Evolutionary conservation across 2,329 filamentous ascomycete species (phyloP).

Genomic region (Colletotrichum sp.): DNA sequence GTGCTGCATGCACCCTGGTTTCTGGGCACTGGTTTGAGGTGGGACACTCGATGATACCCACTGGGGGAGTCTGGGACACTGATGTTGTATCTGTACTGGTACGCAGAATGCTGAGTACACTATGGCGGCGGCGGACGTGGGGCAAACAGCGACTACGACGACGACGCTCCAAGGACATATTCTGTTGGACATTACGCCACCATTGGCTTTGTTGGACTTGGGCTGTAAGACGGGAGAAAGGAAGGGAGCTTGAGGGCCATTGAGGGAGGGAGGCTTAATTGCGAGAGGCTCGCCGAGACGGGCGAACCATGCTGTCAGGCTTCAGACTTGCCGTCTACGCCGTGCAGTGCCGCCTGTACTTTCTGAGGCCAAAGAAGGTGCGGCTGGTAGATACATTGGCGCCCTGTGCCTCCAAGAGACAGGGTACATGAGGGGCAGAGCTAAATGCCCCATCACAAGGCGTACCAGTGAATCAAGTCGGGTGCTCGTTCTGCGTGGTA

Average conservation of each 20-base stretch:
- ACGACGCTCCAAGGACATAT: neutral
- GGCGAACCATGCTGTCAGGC: neutral
- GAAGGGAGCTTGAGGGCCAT: neutral
- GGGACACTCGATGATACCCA: neutral
- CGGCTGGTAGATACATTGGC: neutral
- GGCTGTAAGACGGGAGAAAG: neutral
- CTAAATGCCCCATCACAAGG: neutral
- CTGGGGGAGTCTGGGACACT: neutral
- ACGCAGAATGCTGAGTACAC: neutral
- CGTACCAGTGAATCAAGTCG: neutral
- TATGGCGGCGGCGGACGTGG: neutral
- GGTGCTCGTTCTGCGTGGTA: neutral
- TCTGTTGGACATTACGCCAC: neutral
- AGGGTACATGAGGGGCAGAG: neutral
- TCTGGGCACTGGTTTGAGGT: neutral
- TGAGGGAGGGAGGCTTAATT: neutral
- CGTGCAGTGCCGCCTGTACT: neutral
- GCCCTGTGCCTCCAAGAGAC: neutral
- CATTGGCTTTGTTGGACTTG: neutral
- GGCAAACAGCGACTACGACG: neutral
- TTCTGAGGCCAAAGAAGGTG: neutral
- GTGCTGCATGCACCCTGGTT: neutral
- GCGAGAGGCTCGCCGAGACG: neutral
- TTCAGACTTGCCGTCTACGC: neutral
- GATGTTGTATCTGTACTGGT: neutral